Evolutionary conservation across 1,139 yeast genomes (phyloP).

Genomic region (Pichia norvegensis): DNA sequence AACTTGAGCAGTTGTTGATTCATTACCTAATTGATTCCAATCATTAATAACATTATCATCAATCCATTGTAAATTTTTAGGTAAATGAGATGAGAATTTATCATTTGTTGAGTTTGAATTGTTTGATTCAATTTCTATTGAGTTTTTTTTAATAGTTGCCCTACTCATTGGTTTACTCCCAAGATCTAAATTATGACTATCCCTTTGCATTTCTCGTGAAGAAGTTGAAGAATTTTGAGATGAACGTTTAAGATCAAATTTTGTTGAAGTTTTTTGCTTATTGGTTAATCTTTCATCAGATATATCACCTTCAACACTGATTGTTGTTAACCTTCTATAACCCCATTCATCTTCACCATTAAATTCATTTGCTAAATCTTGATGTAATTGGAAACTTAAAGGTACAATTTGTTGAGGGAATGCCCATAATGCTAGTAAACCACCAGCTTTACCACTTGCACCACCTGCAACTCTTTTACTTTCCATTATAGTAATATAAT

Average conservation of each 20-base stretch:
- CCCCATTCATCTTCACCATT: slow-evolving; percentile 89
- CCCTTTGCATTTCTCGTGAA: not conserved
- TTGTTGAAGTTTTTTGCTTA: slow-evolving; percentile 3
- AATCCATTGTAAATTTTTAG: slow-evolving; percentile 78
- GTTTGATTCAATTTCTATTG: slow-evolving; percentile 31
- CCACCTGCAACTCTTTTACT: slow-evolving; percentile 94
- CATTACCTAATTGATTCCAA: slow-evolving; percentile 79
- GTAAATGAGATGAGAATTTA: slow-evolving; percentile 36
- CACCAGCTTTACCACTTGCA: slow-evolving; percentile 97
- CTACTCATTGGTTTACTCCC: slow-evolving; percentile 21
- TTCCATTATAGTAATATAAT: slow-evolving; percentile 83
- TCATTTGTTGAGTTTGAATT: slow-evolving; percentile 19
- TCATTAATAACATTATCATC: slow-evolving; percentile 54
- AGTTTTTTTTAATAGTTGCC: slow-evolving; percentile 33
- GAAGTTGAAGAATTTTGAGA: slow-evolving; percentile 4
- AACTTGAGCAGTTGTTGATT: slow-evolving; percentile 90
- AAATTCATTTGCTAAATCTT: slow-evolving; percentile 67
- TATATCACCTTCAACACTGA: slow-evolving; percentile 80
- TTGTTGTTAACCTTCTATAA: slow-evolving; percentile 78
- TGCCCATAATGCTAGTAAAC: slow-evolving; percentile 89
- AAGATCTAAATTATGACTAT: slow-evolving; percentile 7
- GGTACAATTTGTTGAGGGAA: slow-evolving; percentile 94
- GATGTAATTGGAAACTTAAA: slow-evolving; percentile 77
- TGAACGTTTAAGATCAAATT: not conserved
- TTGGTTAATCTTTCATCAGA: slow-evolving; percentile 17